These are phyloP conservation scores for Sutorius australiensis DNA, from an alignment of 768 basidiomycete species.

Conservation along the genomic window DNA sequence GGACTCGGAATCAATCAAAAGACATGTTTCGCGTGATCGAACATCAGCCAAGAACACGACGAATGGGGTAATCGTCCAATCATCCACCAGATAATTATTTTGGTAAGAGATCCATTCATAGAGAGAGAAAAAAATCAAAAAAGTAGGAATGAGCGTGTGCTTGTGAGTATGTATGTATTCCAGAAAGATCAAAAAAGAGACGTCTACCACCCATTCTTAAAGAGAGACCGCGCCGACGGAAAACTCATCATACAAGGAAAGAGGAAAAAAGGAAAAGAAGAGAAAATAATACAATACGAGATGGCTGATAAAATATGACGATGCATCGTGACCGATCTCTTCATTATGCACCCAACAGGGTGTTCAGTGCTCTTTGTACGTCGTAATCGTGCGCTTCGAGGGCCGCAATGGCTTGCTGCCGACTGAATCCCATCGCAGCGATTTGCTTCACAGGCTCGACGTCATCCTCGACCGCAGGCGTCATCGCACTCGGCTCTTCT, in stretches of 20 bases:
- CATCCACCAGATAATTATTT: neutral
- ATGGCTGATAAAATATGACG: conserved; percentile 16
- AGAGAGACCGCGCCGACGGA: conserved; percentile 13
- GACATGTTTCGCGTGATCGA: neutral
- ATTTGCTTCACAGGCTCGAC: conserved; percentile 75
- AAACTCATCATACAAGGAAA: neutral
- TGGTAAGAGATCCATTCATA: conserved; percentile 16
- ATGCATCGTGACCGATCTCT: conserved; percentile 3
- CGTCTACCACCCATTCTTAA: conserved; percentile 13
- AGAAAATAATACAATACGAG: conserved; percentile 18
- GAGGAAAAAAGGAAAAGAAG: neutral
- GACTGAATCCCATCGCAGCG: conserved; percentile 87
- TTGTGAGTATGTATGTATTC: conserved; percentile 25
- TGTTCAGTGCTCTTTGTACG: conserved; percentile 73
- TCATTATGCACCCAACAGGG: conserved; percentile 47
- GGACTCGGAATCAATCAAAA: neutral
- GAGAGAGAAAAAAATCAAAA: neutral
- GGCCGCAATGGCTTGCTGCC: conserved; percentile 75
- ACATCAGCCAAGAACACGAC: neutral
- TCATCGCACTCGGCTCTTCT: conserved; percentile 39
- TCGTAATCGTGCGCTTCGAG: conserved; percentile 84
- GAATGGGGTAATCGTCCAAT: neutral
- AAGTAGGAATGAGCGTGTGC: conserved; percentile 27
- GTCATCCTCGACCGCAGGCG: conserved; percentile 66
- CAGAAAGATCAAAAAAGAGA: conserved; percentile 14